Evolutionary conservation across 306 rosid species (phyloP), one percentile per base, ranked within the genome.

Genomic region (Sechiopsis laciniata): DNA sequence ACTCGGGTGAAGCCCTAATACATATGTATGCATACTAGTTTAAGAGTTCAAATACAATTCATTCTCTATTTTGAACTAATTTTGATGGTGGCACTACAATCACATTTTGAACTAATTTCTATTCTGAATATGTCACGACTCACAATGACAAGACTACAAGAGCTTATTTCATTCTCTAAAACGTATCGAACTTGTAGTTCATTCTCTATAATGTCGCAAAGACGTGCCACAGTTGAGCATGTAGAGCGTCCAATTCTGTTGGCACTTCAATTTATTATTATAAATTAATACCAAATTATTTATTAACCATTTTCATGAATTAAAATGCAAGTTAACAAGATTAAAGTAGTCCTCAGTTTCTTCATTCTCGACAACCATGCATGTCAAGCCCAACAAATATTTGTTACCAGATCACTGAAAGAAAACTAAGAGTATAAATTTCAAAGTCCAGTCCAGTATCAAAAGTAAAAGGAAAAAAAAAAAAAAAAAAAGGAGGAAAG

Each of bases 301-400:
- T 8, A 65, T 10, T 40, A 10, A 40, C 10, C 53, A 26, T 65
- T 65, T 64, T 17, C 53, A n/a, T n/a, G n/a, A n/a, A n/a, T n/a
- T n/a, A n/a, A 37, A 35, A 37, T 63, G 70, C 15, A n/a, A 37
- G 70, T 63, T 35, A 35, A 63, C 70, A 37, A 40, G 9, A 65
- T 64, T n/a, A 17, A 40, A 64, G 16, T 32, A 64, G 26, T 9
- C 16, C 13, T 62, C 22, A 16, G 51, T 37, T 63, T 16, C 24
- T 63, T 37, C 3, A 63, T 16, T 63, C 70, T 63, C 70, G 32
- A 35, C 51, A 37, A 37, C 0, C 42, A 37, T 37, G 42, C 42
- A 37, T 37, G 42, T 37, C 52, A 10, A 17, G n/a, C 29, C n/a
- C 62, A 0, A 35, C 17, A 63, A 3, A 20, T 35, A 35, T 35